A percentile compares a stretch with the other conserved stretches of the same genome.
Evolutionary conservation across 2,329 filamentous ascomycete species (phyloP).

Genomic region (Calonectria honghensis): DNA sequence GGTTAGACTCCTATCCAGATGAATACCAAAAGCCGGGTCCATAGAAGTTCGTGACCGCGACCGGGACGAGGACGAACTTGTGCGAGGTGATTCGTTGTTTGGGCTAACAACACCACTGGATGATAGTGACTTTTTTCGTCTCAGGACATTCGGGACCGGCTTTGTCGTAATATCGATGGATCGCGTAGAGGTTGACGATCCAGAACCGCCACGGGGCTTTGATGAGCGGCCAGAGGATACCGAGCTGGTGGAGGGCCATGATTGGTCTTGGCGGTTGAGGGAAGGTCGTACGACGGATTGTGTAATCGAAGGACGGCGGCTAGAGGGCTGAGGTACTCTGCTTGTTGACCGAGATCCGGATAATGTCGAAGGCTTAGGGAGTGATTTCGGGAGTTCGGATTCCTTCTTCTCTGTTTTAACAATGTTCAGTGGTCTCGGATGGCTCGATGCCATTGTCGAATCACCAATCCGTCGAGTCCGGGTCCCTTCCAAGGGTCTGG

Average conservation of each 20-base stretch:
- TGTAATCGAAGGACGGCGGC: constrained; percentile 52
- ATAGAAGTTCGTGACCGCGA: constrained; percentile 61
- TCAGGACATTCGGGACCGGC: constrained; percentile 65
- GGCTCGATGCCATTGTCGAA: constrained; percentile 41
- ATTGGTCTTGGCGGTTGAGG: constrained; percentile 65
- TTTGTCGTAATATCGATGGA: constrained; percentile 58
- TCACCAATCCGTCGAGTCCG: constrained; percentile 56
- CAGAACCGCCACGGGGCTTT: constrained; percentile 58
- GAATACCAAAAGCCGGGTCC: constrained; percentile 59
- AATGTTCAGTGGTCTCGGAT: constrained; percentile 51
- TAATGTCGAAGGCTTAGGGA: constrained; percentile 45
- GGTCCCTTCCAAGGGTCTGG: constrained; percentile 62
- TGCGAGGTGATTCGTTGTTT: constrained; percentile 62
- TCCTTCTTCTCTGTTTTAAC: constrained; percentile 50
- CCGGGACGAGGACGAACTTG: constrained; percentile 66
- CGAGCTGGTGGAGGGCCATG: constrained; percentile 63
- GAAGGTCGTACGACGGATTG: constrained; percentile 48
- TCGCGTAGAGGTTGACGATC: constrained; percentile 59
- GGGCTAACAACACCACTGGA: constrained; percentile 61
- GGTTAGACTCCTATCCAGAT: constrained; percentile 64
- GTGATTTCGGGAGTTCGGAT: constrained; percentile 46
- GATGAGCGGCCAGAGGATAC: constrained; percentile 58
- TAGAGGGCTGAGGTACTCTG: constrained; percentile 51
- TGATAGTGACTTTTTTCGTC: constrained; percentile 70
- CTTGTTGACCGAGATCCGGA: constrained; percentile 44